Evolutionary conservation across 2,329 filamentous ascomycete genomes (phyloP).

Genomic region (Epichloe elymi): DNA sequence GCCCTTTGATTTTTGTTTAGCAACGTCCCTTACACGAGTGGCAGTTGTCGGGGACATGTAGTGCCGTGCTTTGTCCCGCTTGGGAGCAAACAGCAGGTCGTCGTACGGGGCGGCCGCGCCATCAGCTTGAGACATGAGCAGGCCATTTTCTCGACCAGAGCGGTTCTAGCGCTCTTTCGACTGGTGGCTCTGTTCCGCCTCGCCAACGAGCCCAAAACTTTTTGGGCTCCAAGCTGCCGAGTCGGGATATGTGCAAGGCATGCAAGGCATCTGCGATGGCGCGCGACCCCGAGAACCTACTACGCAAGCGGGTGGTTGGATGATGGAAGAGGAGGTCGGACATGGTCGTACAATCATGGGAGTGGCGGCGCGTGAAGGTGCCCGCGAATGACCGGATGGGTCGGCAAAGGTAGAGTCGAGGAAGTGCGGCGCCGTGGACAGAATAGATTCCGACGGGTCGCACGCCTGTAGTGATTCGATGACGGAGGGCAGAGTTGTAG

Average conservation of each 20-base stretch:
- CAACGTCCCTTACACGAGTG: constrained; percentile 29
- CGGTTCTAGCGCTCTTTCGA: constrained; percentile 18
- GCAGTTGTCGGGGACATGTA: constrained; percentile 34
- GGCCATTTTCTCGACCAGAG: constrained; percentile 9
- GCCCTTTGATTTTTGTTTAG: constrained; percentile 37
- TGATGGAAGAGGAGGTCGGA: constrained; percentile 19
- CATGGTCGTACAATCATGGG: constrained; percentile 50
- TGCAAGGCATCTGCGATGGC: constrained; percentile 10
- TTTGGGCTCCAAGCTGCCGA: constrained; percentile 21
- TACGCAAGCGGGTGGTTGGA: constrained; percentile 3
- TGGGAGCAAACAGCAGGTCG: constrained; percentile 15
- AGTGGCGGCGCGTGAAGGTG: constrained; percentile 52
- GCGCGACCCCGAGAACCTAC: constrained; percentile 11
- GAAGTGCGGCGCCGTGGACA: constrained; percentile 63
- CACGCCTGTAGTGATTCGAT: constrained; percentile 63
- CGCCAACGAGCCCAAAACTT: constrained; percentile 32
- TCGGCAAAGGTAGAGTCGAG: constrained; percentile 70
- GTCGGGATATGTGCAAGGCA: constrained; percentile 19
- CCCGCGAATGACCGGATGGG: constrained; percentile 37
- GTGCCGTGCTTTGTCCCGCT: constrained; percentile 17
- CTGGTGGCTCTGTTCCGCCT: constrained; percentile 13
- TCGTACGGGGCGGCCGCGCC: neutral
- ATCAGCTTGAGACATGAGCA: neutral
- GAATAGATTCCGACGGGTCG: constrained; percentile 68
- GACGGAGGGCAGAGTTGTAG: constrained; percentile 41